phyloP scores from a whole-genome alignment of 148 eudicot species.

The Dianthus caryophyllus region DNA sequence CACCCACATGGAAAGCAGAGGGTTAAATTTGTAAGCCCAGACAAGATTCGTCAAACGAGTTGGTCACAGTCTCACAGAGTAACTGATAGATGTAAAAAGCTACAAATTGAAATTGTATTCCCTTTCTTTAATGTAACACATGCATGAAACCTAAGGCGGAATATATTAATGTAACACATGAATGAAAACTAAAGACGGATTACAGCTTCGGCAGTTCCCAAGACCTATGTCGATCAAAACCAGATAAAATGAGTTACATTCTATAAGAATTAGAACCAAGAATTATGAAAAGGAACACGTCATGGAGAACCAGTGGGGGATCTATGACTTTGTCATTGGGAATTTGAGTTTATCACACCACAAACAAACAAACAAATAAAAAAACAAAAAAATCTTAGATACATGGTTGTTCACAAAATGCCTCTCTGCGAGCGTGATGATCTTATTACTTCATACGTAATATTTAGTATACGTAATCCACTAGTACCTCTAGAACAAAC shows the following conservation, averaged over 20 bases:
- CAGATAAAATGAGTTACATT: neutral
- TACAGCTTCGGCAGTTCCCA: neutral
- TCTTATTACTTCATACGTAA: too few relatives aligned
- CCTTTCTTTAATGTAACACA: neutral
- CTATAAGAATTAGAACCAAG: neutral
- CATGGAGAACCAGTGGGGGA: neutral
- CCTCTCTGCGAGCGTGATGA: too few relatives aligned
- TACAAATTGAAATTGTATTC: neutral
- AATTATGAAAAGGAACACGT: neutral
- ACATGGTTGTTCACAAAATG: too few relatives aligned
- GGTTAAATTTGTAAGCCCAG: neutral
- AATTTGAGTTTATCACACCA: neutral
- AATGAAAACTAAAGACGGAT: neutral
- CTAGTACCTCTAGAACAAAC: neutral
- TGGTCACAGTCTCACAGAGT: too few relatives aligned
- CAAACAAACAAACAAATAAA: too few relatives aligned
- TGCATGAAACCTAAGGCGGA: neutral
- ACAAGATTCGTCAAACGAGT: neutral
- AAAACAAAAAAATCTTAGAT: too few relatives aligned
- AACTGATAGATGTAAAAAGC: neutral
- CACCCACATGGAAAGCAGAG: neutral
- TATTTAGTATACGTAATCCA: too few relatives aligned
- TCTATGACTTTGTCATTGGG: neutral
- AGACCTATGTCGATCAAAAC: neutral
- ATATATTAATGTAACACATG: neutral